Conservation (phyloP, 306 rosid species). For the Albizia julibrissin region DNA sequence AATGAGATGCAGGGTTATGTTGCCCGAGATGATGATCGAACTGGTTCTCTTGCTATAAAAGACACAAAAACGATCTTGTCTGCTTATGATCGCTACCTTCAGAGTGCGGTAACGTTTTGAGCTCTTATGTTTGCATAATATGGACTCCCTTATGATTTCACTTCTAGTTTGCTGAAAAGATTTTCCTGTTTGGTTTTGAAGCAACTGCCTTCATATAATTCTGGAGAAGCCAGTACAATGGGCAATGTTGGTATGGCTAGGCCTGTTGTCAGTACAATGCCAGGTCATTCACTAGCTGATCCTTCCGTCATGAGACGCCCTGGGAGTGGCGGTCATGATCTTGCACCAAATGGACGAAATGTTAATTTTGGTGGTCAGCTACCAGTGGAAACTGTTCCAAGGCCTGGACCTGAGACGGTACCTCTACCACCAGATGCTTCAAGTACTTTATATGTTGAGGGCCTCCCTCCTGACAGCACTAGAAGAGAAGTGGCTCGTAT, state of each 20-base stretch:
- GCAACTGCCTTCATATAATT: slow-evolving; percentile 61
- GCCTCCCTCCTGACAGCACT: slow-evolving; percentile 84
- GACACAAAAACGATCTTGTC: slow-evolving; percentile 74
- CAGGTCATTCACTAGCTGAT: slow-evolving; percentile 56
- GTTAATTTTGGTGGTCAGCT: slow-evolving; percentile 58
- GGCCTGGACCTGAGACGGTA: slow-evolving; percentile 71
- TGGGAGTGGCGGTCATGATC: slow-evolving; percentile 61
- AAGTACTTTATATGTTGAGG: slow-evolving; percentile 86
- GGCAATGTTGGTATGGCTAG: slow-evolving; percentile 64
- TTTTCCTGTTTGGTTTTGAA: slow-evolving; percentile 47
- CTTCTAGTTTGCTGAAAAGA: slow-evolving; percentile 35
- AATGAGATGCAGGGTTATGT: slow-evolving; percentile 71
- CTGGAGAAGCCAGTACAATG: slow-evolving; percentile 70
- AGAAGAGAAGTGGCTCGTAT: slow-evolving; percentile 92
- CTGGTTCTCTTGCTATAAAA: slow-evolving; percentile 51
- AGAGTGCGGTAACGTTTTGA: slow-evolving; percentile 63
- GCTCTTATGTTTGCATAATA: slow-evolving; percentile 25
- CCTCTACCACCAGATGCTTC: slow-evolving; percentile 92
- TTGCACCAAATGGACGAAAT: slow-evolving; percentile 59
- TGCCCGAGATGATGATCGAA: slow-evolving; percentile 57
- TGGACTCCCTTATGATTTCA: slow-evolving; percentile 20
- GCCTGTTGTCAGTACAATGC: slow-evolving; percentile 52
- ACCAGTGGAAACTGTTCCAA: slow-evolving; percentile 55
- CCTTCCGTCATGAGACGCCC: slow-evolving; percentile 57
- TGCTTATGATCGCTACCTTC: slow-evolving; percentile 94